These are phyloP conservation scores for Exophiala xenobiotica DNA, from an alignment of 2,329 filamentous ascomycete genomes.

Conservation along the genomic window DNA sequence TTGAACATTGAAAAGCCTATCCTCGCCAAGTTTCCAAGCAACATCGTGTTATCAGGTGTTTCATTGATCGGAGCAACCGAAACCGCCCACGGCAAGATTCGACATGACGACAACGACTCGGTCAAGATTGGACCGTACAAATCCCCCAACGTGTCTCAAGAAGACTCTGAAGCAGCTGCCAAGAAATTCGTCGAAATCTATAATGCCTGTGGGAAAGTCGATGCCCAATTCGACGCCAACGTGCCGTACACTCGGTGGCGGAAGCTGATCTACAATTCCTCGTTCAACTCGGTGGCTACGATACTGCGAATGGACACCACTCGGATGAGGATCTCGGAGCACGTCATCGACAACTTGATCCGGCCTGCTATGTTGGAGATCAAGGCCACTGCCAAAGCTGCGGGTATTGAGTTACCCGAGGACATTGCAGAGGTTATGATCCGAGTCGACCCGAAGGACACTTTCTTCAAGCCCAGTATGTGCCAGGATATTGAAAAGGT, in stretches of 20 bases:
- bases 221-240: conserved; percentile 39
- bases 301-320: conserved; percentile 53
- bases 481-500: conserved; percentile 52
- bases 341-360: conserved; percentile 49
- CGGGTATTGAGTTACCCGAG: conserved; percentile 44
- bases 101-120: conserved; percentile 53
- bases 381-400: conserved; percentile 43
- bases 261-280: conserved; percentile 50
- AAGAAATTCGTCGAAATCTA: conserved; percentile 50
- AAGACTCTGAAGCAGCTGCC: conserved; percentile 30
- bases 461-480: conserved; percentile 55
- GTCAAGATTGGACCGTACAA: conserved; percentile 48
- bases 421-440: conserved; percentile 51
- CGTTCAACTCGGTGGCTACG: conserved; percentile 53
- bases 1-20: conserved; percentile 61
- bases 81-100: conserved; percentile 45
- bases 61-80: conserved; percentile 54
- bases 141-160: conserved; percentile 12
- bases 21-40: conserved; percentile 49
- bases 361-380: conserved; percentile 51
- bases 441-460: conserved; percentile 46
- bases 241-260: conserved; percentile 34
- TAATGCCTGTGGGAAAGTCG: conserved; percentile 44
- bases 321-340: conserved; percentile 48
- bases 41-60: conserved; percentile 54